phyloP scores from a whole-genome alignment of 2,329 filamentous ascomycete species.

The Ustilaginoidea virens region DNA sequence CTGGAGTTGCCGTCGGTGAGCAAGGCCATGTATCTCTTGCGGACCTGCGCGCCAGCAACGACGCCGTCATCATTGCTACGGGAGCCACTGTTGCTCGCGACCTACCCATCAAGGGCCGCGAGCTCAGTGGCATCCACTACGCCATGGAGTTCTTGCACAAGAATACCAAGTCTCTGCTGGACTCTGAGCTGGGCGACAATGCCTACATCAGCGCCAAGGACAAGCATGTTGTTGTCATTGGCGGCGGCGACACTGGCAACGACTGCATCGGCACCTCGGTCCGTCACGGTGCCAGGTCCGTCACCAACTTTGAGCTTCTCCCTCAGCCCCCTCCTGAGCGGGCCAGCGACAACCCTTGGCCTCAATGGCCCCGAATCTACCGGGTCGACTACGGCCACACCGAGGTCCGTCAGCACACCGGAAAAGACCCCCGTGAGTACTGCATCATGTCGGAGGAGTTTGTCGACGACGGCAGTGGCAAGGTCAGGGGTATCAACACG shows the following conservation, averaged over 20 bases:
- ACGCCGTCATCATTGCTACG: conserved; percentile 81
- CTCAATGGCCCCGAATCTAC: conserved; percentile 95
- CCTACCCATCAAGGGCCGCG: conserved; percentile 76
- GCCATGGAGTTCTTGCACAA: conserved; percentile 96
- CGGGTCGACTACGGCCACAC: conserved; percentile 96
- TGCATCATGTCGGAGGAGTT: conserved; percentile 98
- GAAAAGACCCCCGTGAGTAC: conserved; percentile 90
- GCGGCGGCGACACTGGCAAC: conserved; percentile 94
- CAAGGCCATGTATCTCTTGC: conserved; percentile 45
- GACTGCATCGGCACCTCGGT: conserved; percentile 96
- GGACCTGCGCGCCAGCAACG: conserved; percentile 57
- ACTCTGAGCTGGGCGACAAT: conserved; percentile 72
- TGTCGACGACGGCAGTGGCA: conserved; percentile 72
- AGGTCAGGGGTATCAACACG: conserved; percentile 91
- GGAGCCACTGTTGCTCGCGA: conserved; percentile 89
- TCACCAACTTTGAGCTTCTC: conserved; percentile 91
- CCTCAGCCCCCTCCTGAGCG: conserved; percentile 85
- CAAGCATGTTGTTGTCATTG: conserved; percentile 93
- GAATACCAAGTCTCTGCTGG: conserved; percentile 94
- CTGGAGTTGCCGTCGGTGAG: conserved; percentile 63
- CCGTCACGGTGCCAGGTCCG: conserved; percentile 86
- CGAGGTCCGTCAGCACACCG: conserved; percentile 91
- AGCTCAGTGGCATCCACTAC: conserved; percentile 81
- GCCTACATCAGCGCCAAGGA: conserved; percentile 88
- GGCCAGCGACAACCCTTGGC: conserved; percentile 91